phyloP scores from a whole-genome alignment of 2,329 filamentous ascomycete species.

The Claviceps sp. region DNA sequence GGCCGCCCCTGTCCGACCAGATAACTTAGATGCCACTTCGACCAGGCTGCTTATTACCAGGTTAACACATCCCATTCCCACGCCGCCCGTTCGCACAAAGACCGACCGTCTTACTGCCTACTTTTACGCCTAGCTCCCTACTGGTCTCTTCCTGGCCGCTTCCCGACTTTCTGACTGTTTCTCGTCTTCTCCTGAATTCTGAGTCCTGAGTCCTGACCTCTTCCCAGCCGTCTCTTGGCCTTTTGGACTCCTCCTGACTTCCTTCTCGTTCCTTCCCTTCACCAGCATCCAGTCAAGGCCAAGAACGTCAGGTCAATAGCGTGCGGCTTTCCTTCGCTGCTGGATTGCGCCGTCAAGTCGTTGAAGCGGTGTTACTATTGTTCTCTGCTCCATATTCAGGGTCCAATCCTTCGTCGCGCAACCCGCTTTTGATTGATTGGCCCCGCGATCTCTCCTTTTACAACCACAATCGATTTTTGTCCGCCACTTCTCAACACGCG shows the following conservation, averaged over 20 bases:
- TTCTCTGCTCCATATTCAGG: slow-evolving; percentile 1
- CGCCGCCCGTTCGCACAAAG: not conserved
- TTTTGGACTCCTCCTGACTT: not conserved
- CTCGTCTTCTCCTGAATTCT: no score
- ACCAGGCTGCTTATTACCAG: not conserved
- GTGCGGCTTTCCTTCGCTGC: not conserved
- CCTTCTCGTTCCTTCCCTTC: not conserved
- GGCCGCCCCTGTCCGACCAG: not conserved
- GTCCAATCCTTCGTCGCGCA: not conserved
- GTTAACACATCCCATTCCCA: no score
- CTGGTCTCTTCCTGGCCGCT: no score
- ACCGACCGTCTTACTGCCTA: not conserved
- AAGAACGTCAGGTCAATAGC: not conserved
- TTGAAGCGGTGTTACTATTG: slow-evolving; percentile 1
- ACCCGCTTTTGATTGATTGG: slow-evolving; percentile 3
- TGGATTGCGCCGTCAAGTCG: not conserved
- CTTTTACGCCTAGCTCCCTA: no score
- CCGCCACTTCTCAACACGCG: slow-evolving; percentile 3
- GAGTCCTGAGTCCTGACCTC: not conserved
- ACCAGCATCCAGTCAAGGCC: not conserved
- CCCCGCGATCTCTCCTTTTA: slow-evolving; percentile 5
- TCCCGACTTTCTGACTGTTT: no score
- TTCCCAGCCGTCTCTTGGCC: not conserved
- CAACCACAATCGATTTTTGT: slow-evolving; percentile 4
- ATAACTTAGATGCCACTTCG: not conserved